Evolutionary conservation across 805 yeast species (phyloP).

Genomic region (Yamadazyma nakazawae): DNA sequence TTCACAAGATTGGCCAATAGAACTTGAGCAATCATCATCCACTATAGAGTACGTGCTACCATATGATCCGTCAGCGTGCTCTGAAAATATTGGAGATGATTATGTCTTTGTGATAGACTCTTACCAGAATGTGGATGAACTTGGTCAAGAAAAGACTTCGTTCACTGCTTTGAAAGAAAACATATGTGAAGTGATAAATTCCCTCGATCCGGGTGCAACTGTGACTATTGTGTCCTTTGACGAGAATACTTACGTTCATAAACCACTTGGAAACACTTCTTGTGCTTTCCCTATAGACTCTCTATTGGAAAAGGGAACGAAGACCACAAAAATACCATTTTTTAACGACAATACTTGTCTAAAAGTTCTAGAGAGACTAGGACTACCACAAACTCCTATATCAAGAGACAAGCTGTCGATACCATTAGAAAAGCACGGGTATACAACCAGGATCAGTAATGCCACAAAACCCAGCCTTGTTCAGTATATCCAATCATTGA

Average conservation of each 20-base stretch:
- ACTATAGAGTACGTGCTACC: constrained; percentile 34
- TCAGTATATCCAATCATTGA: constrained; percentile 7
- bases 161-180: constrained; percentile 15
- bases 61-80: constrained; percentile 18
- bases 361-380: constrained; percentile 4
- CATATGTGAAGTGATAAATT: constrained; percentile 15
- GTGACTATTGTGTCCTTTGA: constrained; percentile 29
- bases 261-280: constrained; percentile 1
- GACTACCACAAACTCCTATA: not conserved
- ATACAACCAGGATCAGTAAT: not conserved
- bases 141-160: constrained; percentile 9
- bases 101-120: constrained; percentile 27
- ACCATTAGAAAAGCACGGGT: constrained; percentile 1
- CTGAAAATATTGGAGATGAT: constrained; percentile 6
- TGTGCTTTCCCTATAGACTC: constrained; percentile 3
- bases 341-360: not conserved
- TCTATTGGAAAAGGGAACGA: not conserved
- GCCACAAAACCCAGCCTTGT: not conserved
- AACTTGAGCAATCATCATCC: constrained; percentile 22
- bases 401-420: not conserved
- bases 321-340: not conserved
- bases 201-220: constrained; percentile 16
- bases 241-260: constrained; percentile 25
- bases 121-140: constrained; percentile 27
- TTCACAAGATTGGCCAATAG: constrained; percentile 25